Evolutionary conservation across 441 rosid genomes (phyloP), one percentile per base, ranked within the genome.

Genomic region (Erysimum cheiri): DNA sequence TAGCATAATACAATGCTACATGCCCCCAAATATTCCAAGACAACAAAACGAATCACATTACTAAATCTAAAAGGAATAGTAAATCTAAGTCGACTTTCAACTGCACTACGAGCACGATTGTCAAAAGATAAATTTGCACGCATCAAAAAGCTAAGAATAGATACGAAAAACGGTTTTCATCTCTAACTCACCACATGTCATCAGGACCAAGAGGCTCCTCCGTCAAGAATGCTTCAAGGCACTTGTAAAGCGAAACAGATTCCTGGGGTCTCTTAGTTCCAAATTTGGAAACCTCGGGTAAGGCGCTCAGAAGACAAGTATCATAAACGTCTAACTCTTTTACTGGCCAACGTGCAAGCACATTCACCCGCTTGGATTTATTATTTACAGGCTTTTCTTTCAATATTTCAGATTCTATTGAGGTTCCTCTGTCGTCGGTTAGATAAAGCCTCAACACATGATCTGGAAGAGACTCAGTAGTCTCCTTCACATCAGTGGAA

Each of bases 161-260:
- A 60, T 24, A 60, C 14, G 32, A 40, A 26, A 66, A 37, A 71
- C 40, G 41, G 55, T 24, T 33, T 47, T 62, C 47, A 43, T 13
- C 11, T 8, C 55, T 68, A 57, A 88, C 96, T 85, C 60, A 89
- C 96, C 92, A 87, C 96, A 87, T 89, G 81, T 89, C 96, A 64
- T 89, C 92, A 35, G 90, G 96, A 76, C 96, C 96, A 75, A 89
- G 89, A 12, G 96, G 96, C 85, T 89, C 96, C 74, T 89, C 90
- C 22, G 70, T 87, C 79, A 89, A 79, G 87, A 89, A 89, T 61
- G 96, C 90, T 82, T 87, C 89, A 65, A 89, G 90, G 80, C 92
- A 89, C 69, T 83, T 87, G 77, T 84, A 87, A 68, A 89, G 79
- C 43, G 90, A 84, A 69, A 83, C 85, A 12, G 91, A 61, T 75